Evolutionary conservation across 805 yeast genomes (phyloP).

Genomic region (Metschnikowia continentalis): DNA sequence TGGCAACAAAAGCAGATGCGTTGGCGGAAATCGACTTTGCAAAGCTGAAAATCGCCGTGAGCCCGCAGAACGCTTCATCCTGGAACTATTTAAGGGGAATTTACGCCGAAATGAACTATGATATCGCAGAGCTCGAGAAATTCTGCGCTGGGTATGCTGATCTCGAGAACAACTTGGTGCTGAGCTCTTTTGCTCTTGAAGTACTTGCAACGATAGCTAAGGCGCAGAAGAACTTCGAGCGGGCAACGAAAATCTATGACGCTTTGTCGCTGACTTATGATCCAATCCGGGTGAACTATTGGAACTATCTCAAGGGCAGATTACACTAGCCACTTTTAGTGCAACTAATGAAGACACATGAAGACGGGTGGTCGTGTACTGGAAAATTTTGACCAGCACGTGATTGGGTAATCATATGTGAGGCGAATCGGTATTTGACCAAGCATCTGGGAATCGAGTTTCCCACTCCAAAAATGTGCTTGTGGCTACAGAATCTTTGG

Average conservation of each 20-base stretch:
- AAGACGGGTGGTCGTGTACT: background rate
- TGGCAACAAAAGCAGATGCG: slow-evolving; percentile 13
- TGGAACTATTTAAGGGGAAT: slow-evolving; percentile 82
- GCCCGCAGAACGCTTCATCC: slow-evolving; percentile 78
- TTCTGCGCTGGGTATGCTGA: slow-evolving; percentile 45
- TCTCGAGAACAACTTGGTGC: slow-evolving; percentile 13
- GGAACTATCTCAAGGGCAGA: slow-evolving; percentile 47
- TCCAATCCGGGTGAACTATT: slow-evolving; percentile 58
- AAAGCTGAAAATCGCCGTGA: slow-evolving; percentile 43
- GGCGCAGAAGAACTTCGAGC: slow-evolving; percentile 21
- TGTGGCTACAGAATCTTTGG: no score
- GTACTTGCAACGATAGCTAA: slow-evolving; percentile 46
- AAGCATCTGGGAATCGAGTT: no score
- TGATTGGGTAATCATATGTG: no score
- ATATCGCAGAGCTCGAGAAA: slow-evolving; percentile 36
- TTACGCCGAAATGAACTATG: slow-evolving; percentile 23
- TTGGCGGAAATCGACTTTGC: slow-evolving; percentile 53
- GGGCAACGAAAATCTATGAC: slow-evolving; percentile 45
- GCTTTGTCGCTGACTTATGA: slow-evolving; percentile 53
- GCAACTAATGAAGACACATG: background rate
- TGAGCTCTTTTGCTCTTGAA: slow-evolving; percentile 16
- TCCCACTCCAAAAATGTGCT: no score
- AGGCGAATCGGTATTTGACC: no score
- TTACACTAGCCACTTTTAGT: background rate
- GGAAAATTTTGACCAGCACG: no score